These are phyloP conservation scores for Stephanodiscus minutulus DNA, from an alignment of 108 stramenopile species.

Conservation along the genomic window DNA sequence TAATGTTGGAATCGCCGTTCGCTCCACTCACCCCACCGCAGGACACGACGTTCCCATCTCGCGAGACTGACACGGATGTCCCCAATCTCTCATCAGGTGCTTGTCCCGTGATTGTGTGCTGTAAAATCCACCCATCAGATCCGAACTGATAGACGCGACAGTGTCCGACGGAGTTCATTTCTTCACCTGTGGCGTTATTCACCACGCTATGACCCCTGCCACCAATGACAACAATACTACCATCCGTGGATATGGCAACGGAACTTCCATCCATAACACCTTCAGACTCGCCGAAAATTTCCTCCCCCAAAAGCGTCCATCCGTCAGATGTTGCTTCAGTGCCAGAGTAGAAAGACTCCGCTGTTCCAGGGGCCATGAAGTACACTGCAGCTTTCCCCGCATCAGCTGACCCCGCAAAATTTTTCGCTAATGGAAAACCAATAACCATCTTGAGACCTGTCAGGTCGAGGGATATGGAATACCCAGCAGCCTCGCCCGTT, in stretches of 20 bases:
- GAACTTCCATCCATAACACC: conserved; percentile 6
- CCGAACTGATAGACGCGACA: conserved; percentile 7
- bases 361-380: background rate
- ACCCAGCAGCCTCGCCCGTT: conserved; percentile 14
- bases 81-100: conserved; percentile 27
- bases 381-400: conserved; percentile 2
- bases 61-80: conserved; percentile 30
- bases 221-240: conserved; percentile 7
- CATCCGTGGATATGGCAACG: conserved; percentile 15
- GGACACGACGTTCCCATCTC: conserved; percentile 23
- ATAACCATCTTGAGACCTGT: conserved; percentile 14
- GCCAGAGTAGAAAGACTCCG: background rate
- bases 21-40: conserved; percentile 34
- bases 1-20: background rate
- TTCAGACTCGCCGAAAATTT: background rate
- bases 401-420: background rate
- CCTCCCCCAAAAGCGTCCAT: conserved; percentile 1
- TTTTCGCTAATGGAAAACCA: conserved; percentile 12
- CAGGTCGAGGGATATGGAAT: conserved; percentile 14
- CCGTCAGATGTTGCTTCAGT: background rate
- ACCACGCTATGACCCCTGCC: conserved; percentile 1
- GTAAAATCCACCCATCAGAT: conserved; percentile 9
- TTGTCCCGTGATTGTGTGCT: conserved; percentile 15
- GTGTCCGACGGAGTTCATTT: conserved; percentile 1
- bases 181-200: background rate